These are phyloP conservation scores for Xylaria multiplex DNA, from an alignment of 2,329 filamentous ascomycete species.

Conservation along the genomic window DNA sequence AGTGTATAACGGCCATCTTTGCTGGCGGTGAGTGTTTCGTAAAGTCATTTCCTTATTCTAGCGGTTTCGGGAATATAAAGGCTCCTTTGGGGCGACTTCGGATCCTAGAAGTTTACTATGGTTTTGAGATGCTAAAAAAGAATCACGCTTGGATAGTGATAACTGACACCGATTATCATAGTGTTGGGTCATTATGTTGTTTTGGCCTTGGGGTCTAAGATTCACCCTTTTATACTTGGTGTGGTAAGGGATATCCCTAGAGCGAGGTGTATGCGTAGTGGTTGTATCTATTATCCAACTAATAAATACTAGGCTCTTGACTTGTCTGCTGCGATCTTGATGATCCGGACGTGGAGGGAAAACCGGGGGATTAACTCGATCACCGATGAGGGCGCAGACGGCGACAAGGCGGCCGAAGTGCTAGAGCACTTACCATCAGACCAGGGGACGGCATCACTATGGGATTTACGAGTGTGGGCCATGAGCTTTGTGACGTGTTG, in stretches of 20 bases:
- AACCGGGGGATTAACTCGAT: slow-evolving; percentile 36
- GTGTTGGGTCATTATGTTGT: slow-evolving; percentile 62
- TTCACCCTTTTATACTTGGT: slow-evolving; percentile 60
- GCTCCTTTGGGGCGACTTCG: neutral
- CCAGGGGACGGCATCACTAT: slow-evolving; percentile 10
- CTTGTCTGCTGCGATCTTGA: slow-evolving; percentile 44
- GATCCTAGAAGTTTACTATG: neutral
- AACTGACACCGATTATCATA: neutral
- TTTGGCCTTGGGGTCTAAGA: slow-evolving; percentile 56
- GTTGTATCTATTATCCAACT: neutral
- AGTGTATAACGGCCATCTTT: slow-evolving; percentile 63
- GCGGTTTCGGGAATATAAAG: neutral
- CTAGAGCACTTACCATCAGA: neutral
- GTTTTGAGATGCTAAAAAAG: neutral
- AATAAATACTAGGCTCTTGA: slow-evolving; percentile 42
- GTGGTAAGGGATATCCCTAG: slow-evolving; percentile 42
- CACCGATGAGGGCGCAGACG: neutral
- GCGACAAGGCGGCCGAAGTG: slow-evolving; percentile 1
- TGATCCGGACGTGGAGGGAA: slow-evolving; percentile 48
- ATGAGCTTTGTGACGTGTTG: slow-evolving; percentile 50
- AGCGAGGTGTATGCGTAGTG: neutral
- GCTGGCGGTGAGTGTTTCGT: slow-evolving; percentile 49
- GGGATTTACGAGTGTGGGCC: slow-evolving; percentile 46
- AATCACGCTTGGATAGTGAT: neutral
- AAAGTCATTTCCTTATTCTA: neutral